Evolutionary conservation across 1,284 basidiomycete genomes (phyloP).

Genomic region (Ganoderma lucidum): DNA sequence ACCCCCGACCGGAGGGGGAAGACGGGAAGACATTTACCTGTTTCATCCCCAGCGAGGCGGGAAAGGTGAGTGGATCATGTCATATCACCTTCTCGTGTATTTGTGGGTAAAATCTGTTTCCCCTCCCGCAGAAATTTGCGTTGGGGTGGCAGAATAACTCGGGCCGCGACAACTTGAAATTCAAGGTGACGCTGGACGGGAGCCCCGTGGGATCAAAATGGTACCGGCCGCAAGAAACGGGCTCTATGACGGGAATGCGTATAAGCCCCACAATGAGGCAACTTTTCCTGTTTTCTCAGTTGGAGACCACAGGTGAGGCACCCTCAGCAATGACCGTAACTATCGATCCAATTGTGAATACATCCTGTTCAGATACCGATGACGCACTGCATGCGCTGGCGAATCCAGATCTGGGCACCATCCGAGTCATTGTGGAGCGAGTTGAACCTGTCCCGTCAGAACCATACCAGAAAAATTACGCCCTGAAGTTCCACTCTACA

Average conservation of each 20-base stretch:
- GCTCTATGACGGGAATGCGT: background rate
- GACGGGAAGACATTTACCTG: conserved; percentile 16
- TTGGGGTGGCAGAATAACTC: conserved; percentile 9
- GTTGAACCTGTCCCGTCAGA: background rate
- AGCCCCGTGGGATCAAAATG: background rate
- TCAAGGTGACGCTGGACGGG: conserved; percentile 9
- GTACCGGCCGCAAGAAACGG: background rate
- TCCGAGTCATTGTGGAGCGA: background rate
- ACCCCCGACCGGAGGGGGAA: conserved; percentile 4
- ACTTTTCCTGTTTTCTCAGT: background rate
- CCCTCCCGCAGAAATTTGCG: conserved; percentile 7
- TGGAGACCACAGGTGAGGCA: background rate
- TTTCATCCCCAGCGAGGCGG: conserved; percentile 26
- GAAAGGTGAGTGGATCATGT: conserved; percentile 19
- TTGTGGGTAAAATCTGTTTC: background rate
- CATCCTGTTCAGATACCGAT: background rate
- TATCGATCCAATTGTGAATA: background rate
- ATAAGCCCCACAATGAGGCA: background rate
- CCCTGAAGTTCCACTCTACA: background rate
- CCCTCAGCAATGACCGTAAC: background rate
- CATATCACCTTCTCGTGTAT: background rate
- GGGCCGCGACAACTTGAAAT: background rate
- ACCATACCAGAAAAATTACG: no score
- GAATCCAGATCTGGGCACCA: conserved; percentile 13
- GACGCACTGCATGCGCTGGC: background rate